Percentiles rank a stretch among this genome's conserved stretches.
phyloP scores from a whole-genome alignment of 192 early-diverging fungal species.

The Coemansia sp. region DNA sequence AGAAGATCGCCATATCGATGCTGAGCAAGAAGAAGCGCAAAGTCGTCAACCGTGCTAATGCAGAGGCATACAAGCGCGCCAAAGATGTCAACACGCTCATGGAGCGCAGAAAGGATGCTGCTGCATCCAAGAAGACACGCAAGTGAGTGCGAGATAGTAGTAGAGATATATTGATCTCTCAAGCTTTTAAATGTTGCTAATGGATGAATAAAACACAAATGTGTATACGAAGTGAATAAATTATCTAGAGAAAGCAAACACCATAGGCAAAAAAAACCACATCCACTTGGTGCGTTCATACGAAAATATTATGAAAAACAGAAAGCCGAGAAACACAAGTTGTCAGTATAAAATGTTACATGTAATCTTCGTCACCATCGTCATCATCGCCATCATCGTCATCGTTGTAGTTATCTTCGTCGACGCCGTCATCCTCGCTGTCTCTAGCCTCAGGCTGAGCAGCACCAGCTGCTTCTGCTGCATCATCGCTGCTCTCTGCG shows the following conservation, averaged over 20 bases:
- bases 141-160: not conserved
- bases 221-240: no score
- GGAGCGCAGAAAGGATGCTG: slow-evolving; percentile 35
- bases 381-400: slow-evolving; percentile 18
- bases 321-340: not conserved
- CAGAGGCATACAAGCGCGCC: slow-evolving; percentile 34
- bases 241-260: no score
- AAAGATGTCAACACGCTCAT: slow-evolving; percentile 42
- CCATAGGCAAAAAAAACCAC: no score
- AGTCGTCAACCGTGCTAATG: slow-evolving; percentile 44
- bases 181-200: not conserved
- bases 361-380: slow-evolving; percentile 14
- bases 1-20: slow-evolving; percentile 54
- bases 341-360: slow-evolving; percentile 3
- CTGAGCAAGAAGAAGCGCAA: slow-evolving; percentile 57
- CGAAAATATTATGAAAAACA: not conserved
- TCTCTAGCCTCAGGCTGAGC: not conserved
- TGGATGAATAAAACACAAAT: no score
- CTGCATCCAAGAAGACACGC: slow-evolving; percentile 10
- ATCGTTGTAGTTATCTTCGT: not conserved
- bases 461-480: not conserved
- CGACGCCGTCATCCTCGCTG: not conserved
- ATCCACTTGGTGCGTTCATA: no score
- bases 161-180: not conserved
- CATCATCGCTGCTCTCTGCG: not conserved